phyloP scores from a whole-genome alignment of 2,329 filamentous ascomycete species.

The Trematosphaeria pertusa region DNA sequence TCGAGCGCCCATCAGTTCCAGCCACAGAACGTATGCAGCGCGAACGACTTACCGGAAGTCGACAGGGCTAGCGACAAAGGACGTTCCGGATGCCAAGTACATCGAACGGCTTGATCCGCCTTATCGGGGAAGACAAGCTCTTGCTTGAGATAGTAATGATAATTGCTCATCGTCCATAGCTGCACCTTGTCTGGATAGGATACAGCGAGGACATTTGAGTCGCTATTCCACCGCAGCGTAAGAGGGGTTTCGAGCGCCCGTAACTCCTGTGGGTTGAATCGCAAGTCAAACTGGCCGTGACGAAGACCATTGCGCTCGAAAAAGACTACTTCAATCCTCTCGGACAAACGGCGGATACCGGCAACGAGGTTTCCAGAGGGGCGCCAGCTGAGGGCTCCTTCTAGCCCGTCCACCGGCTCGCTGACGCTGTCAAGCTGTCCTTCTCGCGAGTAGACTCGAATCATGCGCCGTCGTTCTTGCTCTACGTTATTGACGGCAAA shows the following conservation, averaged over 20 bases:
- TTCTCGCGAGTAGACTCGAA: slow-evolving; percentile 90
- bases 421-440: slow-evolving; percentile 91
- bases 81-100: slow-evolving; percentile 84
- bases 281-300: slow-evolving; percentile 92
- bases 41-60: slow-evolving; percentile 30
- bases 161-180: slow-evolving; percentile 96
- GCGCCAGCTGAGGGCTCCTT: slow-evolving; percentile 86
- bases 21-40: background rate
- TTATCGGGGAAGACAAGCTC: slow-evolving; percentile 63
- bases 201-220: slow-evolving; percentile 91
- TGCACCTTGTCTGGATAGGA: slow-evolving; percentile 77
- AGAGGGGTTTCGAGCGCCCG: slow-evolving; percentile 65
- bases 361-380: slow-evolving; percentile 90
- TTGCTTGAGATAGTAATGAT: slow-evolving; percentile 97
- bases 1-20: slow-evolving; percentile 1
- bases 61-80: slow-evolving; percentile 70
- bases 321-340: slow-evolving; percentile 83
- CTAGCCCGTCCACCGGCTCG: slow-evolving; percentile 92
- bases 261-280: slow-evolving; percentile 66
- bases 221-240: slow-evolving; percentile 82
- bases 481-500: slow-evolving; percentile 86
- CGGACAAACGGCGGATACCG: slow-evolving; percentile 75
- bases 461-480: slow-evolving; percentile 72
- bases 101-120: slow-evolving; percentile 21
- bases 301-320: slow-evolving; percentile 97